Conservation (phyloP, 192 early-diverging fungal genomes). For the Pilobolus umbonatus region DNA sequence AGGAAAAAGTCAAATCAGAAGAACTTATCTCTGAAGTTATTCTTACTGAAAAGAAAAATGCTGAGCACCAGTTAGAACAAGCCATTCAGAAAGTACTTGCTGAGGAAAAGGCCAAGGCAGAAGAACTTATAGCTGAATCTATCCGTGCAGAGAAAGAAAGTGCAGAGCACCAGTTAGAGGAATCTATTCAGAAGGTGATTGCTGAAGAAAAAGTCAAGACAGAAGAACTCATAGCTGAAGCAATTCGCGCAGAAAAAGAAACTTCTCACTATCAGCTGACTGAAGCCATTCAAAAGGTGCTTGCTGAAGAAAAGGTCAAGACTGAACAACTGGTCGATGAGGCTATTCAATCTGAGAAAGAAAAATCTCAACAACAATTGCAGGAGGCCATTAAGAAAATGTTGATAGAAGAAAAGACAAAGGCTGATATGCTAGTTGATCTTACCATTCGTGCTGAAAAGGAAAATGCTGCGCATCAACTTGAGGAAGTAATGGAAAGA, state of each 20-base stretch:
- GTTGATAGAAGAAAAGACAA: not conserved
- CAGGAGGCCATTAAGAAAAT: not conserved
- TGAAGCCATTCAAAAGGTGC: too few relatives aligned
- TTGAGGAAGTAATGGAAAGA: not conserved
- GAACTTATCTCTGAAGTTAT: too few relatives aligned
- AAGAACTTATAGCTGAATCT: not conserved
- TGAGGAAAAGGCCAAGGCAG: not conserved
- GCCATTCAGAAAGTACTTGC: too few relatives aligned
- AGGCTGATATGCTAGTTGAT: not conserved
- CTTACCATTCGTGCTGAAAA: too few relatives aligned
- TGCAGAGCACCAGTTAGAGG: too few relatives aligned
- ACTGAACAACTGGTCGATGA: not conserved
- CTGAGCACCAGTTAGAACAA: too few relatives aligned
- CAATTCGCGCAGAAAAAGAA: not conserved
- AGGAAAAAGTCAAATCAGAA: too few relatives aligned
- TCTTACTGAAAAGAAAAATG: too few relatives aligned
- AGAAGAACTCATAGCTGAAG: not conserved
- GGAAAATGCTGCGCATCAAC: not conserved
- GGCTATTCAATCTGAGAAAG: slow-evolving; percentile 1
- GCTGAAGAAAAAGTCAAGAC: not conserved
- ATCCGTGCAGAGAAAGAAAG: not conserved
- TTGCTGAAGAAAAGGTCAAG: not conserved
- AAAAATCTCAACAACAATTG: not conserved
- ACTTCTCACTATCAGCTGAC: too few relatives aligned
- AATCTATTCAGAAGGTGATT: too few relatives aligned